Evolutionary conservation across 305 asterid species (phyloP).

Genomic region (Petunia hybrid): DNA sequence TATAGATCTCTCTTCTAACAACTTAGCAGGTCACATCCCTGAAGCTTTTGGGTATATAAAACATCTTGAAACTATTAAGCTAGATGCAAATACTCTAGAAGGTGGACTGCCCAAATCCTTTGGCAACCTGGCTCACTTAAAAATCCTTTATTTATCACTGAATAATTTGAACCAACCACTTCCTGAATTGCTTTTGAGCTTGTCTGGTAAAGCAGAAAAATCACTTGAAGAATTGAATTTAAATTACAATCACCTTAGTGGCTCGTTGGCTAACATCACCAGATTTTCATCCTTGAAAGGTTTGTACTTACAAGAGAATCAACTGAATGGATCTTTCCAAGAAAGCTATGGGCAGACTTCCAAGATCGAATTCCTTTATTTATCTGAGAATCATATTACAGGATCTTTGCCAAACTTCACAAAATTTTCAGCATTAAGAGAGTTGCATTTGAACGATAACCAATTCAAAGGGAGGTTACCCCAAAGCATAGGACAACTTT

Average conservation of each 20-base stretch:
- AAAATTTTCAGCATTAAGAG: constrained; percentile 32
- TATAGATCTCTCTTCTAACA: background rate
- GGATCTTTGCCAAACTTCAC: constrained; percentile 40
- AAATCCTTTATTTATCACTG: background rate
- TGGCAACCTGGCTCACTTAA: constrained; percentile 32
- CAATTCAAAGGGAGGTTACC: constrained; percentile 34
- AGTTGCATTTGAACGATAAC: constrained; percentile 9
- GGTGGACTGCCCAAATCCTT: constrained; percentile 38
- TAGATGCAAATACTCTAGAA: constrained; percentile 8
- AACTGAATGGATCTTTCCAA: constrained; percentile 5
- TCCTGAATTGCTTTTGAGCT: constrained; percentile 1
- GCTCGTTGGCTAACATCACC: constrained; percentile 28
- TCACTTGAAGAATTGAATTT: background rate
- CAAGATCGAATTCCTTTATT: constrained; percentile 28
- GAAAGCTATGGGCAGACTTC: constrained; percentile 20
- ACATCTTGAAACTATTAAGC: constrained; percentile 36
- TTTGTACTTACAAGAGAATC: constrained; percentile 25
- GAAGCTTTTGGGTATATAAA: constrained; percentile 41
- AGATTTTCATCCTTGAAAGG: background rate
- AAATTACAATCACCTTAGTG: constrained; percentile 30
- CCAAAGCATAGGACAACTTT: constrained; percentile 31
- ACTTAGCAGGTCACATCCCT: constrained; percentile 1
- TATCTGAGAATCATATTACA: background rate
- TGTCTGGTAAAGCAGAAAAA: background rate
- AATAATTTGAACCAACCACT: constrained; percentile 26